A percentile compares a stretch with the other conserved stretches of the same genome.
phyloP scores from a whole-genome alignment of 495 filamentous ascomycete genomes.

The Evansstolkia leycettana region DNA sequence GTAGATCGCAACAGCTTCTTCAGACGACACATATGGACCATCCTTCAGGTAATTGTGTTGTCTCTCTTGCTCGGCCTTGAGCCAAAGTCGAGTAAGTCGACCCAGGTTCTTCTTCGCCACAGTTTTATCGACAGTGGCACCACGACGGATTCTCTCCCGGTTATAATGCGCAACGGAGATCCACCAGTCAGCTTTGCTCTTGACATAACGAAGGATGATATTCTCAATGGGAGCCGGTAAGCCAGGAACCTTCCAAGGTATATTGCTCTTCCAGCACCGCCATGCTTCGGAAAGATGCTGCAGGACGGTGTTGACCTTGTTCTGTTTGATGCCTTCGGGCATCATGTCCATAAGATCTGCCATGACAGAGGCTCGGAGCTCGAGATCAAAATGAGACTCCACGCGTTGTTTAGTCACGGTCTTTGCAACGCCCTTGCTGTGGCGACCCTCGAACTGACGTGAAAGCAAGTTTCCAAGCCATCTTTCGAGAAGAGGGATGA shows the following conservation, averaged over 20 bases:
- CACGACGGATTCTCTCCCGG: constrained; percentile 87
- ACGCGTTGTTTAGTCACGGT: constrained; percentile 99
- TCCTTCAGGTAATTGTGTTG: constrained; percentile 99
- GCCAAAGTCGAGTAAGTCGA: constrained; percentile 86
- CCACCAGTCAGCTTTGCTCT: constrained; percentile 99
- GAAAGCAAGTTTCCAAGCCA: constrained; percentile 97
- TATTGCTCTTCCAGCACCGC: constrained; percentile 99
- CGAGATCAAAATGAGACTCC: constrained; percentile 96
- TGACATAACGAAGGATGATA: constrained; percentile 95
- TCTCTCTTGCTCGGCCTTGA: constrained; percentile 96
- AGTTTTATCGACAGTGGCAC: constrained; percentile 96
- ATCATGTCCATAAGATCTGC: constrained; percentile 99
- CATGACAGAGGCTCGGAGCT: constrained; percentile 97
- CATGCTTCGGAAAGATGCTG: constrained; percentile 97
- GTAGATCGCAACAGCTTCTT: constrained; percentile 97
- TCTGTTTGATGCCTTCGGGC: constrained; percentile 99
- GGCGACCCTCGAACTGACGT: constrained; percentile 95
- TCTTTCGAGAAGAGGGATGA: constrained; percentile 89
- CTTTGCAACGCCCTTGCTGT: constrained; percentile 98
- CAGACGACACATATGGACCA: constrained; percentile 94
- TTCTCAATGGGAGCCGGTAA: constrained; percentile 96
- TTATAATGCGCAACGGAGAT: constrained; percentile 98
- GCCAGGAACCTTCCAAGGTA: constrained; percentile 97
- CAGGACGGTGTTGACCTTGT: constrained; percentile 96
- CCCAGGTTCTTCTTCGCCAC: constrained; percentile 99